Evolutionary conservation across 116 monocot species (phyloP).

Genomic region (Dioscorea cayenensis): DNA sequence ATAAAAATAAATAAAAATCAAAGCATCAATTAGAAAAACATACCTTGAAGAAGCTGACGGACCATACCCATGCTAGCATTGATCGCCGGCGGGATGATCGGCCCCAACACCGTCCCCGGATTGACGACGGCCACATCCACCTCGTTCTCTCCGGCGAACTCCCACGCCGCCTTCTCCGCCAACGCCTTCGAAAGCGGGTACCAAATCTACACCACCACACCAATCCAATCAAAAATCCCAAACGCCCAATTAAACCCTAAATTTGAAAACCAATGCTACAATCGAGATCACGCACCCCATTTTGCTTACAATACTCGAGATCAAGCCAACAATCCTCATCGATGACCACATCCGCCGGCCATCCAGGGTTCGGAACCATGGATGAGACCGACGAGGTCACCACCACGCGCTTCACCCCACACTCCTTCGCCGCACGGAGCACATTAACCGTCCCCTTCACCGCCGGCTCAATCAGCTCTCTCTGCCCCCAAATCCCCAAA

Average conservation of each 20-base stretch:
- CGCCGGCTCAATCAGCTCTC: constrained; percentile 53
- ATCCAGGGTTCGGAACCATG: constrained; percentile 65
- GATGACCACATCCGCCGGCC: constrained; percentile 61
- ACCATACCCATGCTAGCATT: constrained; percentile 80
- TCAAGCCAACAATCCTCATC: constrained; percentile 89
- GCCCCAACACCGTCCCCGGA: constrained; percentile 87
- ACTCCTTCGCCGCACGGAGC: constrained; percentile 69
- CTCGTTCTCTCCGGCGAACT: constrained; percentile 64
- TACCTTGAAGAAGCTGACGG: constrained; percentile 71
- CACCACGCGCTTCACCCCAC: constrained; percentile 66
- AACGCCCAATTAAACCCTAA: too few relatives aligned
- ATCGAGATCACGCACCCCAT: constrained; percentile 36
- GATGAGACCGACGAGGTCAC: constrained; percentile 87
- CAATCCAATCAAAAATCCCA: not conserved
- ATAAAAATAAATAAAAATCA: too few relatives aligned
- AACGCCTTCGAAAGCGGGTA: constrained; percentile 78
- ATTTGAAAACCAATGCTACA: not conserved
- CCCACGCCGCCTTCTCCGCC: constrained; percentile 91
- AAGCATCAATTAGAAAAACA: not conserved
- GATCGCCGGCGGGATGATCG: constrained; percentile 57
- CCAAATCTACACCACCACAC: constrained; percentile 48
- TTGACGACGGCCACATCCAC: constrained; percentile 77
- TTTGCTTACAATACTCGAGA: constrained; percentile 74
- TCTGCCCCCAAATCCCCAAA: constrained; percentile 13
- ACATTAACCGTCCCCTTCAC: constrained; percentile 27